phyloP scores from a whole-genome alignment of 495 filamentous ascomycete genomes.

The Xylaria scruposa region DNA sequence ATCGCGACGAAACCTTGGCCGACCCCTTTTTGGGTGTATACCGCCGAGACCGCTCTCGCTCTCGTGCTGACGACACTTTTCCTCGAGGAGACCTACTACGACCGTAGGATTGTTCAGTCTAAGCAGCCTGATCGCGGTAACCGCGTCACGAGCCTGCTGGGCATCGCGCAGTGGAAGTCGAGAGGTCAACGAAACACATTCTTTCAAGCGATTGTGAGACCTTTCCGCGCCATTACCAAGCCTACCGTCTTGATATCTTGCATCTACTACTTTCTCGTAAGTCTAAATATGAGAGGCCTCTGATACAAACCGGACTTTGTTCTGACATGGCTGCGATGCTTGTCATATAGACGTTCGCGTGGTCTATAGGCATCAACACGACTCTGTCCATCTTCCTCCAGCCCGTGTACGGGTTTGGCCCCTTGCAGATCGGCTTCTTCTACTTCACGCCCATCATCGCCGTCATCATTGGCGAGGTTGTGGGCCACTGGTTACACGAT shows the following conservation, averaged over 20 bases:
- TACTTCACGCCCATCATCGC: conserved; percentile 67
- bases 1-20: conserved; percentile 57
- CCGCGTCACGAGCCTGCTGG: conserved; percentile 51
- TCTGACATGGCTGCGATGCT: neutral
- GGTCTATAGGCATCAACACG: conserved; percentile 68
- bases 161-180: conserved; percentile 54
- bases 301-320: neutral
- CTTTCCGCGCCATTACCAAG: conserved; percentile 56
- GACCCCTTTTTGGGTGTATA: conserved; percentile 61
- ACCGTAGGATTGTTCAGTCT: conserved; percentile 52
- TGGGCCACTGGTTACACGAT: conserved; percentile 69
- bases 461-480: conserved; percentile 57
- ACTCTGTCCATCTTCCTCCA: conserved; percentile 63
- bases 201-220: conserved; percentile 52
- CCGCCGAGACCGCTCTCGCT: conserved; percentile 55
- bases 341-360: conserved; percentile 56
- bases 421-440: conserved; percentile 62
- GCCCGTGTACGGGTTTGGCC: conserved; percentile 60
- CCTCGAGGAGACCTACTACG: conserved; percentile 67
- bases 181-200: conserved; percentile 52
- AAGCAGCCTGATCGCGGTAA: conserved; percentile 52
- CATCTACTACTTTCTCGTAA: conserved; percentile 61
- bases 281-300: neutral
- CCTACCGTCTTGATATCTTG: conserved; percentile 56
- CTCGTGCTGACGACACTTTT: conserved; percentile 58